Percentiles rank a stretch among this genome's conserved stretches.
Evolutionary conservation across 768 basidiomycete species (phyloP).

Genomic region (Pleurotus tuber-regium): DNA sequence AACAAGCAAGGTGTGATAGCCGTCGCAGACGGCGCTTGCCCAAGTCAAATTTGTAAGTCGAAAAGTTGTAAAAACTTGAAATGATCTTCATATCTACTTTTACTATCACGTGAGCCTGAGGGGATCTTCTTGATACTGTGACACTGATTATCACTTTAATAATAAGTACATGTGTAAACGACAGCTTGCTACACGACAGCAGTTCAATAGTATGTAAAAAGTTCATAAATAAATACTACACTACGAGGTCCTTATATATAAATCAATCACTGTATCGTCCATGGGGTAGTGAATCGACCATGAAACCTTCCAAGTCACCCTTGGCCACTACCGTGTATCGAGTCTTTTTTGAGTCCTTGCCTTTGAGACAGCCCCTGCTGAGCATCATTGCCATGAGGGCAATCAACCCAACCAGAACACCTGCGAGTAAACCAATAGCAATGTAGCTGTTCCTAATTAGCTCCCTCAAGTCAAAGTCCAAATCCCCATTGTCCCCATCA

Average conservation of each 20-base stretch:
- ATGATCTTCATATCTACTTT: too few species aligned
- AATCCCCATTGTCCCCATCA: background rate
- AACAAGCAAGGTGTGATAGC: too few species aligned
- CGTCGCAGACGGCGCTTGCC: too few species aligned
- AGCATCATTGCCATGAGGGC: background rate
- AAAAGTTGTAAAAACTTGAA: too few species aligned
- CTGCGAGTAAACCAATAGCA: conserved; percentile 3
- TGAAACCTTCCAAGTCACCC: background rate
- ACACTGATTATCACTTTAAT: too few species aligned
- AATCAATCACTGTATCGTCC: conserved; percentile 7
- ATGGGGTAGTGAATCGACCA: background rate
- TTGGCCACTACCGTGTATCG: conserved; percentile 2
- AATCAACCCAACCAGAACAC: background rate
- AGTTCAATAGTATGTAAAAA: background rate
- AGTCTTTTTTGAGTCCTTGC: conserved; percentile 3
- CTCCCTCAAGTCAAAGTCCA: background rate
- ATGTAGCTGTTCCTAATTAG: conserved; percentile 9
- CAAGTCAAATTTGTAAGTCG: too few species aligned
- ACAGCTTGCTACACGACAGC: background rate
- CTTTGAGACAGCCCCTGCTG: background rate
- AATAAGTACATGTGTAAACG: background rate
- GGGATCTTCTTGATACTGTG: too few species aligned
- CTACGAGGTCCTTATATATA: background rate
- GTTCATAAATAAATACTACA: conserved; percentile 1
- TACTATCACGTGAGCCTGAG: too few species aligned